phyloP scores from a whole-genome alignment of 108 stramenopile species.

The Chaetoceros tenuissimus region DNA sequence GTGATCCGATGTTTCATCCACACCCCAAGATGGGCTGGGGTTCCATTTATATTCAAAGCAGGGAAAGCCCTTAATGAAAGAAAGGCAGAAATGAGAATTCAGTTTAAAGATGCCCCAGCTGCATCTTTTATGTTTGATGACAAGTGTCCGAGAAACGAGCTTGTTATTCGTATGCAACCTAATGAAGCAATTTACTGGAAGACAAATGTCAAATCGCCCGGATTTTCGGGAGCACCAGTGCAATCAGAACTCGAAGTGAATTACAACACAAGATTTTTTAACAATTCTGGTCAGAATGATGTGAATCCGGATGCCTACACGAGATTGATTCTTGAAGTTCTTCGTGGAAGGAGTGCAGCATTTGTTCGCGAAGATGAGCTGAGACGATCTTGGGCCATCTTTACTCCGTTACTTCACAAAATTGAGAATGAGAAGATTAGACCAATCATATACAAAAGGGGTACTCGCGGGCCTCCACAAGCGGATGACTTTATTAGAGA shows the following conservation, averaged over 20 bases:
- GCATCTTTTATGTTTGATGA: conserved; percentile 38
- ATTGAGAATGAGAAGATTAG: conserved; percentile 72
- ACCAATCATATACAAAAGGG: conserved; percentile 72
- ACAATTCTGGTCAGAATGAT: conserved; percentile 3
- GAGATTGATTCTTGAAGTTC: conserved; percentile 90
- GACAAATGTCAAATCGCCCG: conserved; percentile 94
- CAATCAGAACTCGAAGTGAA: conserved; percentile 90
- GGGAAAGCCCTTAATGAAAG: conserved; percentile 94
- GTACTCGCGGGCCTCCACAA: conserved; percentile 77
- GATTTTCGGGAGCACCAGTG: conserved; percentile 69
- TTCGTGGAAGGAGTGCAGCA: conserved; percentile 81
- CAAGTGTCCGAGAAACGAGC: conserved; percentile 82
- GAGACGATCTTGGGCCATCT: conserved; percentile 89
- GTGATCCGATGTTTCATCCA: conserved; percentile 74
- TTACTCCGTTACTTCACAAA: conserved; percentile 85
- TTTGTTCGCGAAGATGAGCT: conserved; percentile 97
- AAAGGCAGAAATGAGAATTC: conserved; percentile 94
- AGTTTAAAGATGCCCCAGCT: conserved; percentile 86
- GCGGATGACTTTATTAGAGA: conserved; percentile 65
- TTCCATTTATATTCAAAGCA: conserved; percentile 95
- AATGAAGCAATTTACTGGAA: conserved; percentile 91
- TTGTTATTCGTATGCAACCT: conserved; percentile 92
- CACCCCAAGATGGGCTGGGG: conserved; percentile 94
- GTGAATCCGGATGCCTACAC: conserved; percentile 95
- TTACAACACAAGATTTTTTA: conserved; percentile 71